These are phyloP conservation scores for Pleurotus salmoneostramineus DNA, from an alignment of 768 basidiomycete species.

Conservation along the genomic window DNA sequence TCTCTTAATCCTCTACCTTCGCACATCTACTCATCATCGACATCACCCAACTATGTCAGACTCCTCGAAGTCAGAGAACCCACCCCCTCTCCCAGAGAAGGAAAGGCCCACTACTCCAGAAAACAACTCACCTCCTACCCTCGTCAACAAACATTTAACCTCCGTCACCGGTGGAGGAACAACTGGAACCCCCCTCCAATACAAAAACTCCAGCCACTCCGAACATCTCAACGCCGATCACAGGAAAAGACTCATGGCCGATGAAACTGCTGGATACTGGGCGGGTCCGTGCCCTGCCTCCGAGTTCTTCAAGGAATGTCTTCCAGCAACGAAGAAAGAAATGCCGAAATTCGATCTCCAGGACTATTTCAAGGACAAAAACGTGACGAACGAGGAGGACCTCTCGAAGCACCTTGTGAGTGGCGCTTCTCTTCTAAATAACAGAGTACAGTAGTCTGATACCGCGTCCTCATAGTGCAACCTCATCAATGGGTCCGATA, in stretches of 20 bases:
- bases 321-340: not conserved
- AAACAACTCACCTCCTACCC: too few relatives aligned
- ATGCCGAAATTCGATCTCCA: not conserved
- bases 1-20: too few relatives aligned
- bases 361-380: not conserved
- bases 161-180: too few relatives aligned
- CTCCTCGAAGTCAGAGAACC: too few relatives aligned
- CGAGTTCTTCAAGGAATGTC: constrained; percentile 6
- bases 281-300: constrained; percentile 10
- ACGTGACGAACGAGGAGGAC: not conserved
- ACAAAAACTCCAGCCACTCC: not conserved
- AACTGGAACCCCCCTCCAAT: too few relatives aligned
- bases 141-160: too few relatives aligned
- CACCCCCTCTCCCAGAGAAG: too few relatives aligned
- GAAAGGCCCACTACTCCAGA: too few relatives aligned
- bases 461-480: not conserved
- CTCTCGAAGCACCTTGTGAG: constrained; percentile 9
- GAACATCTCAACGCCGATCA: not conserved
- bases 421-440: not conserved
- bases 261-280: constrained; percentile 1
- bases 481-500: not conserved
- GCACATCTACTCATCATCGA: too few relatives aligned
- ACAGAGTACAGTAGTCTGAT: too few relatives aligned
- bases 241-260: not conserved
- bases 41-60: too few relatives aligned